phyloP scores from a whole-genome alignment of 805 yeast genomes.

The Kodamaea laetipori region DNA sequence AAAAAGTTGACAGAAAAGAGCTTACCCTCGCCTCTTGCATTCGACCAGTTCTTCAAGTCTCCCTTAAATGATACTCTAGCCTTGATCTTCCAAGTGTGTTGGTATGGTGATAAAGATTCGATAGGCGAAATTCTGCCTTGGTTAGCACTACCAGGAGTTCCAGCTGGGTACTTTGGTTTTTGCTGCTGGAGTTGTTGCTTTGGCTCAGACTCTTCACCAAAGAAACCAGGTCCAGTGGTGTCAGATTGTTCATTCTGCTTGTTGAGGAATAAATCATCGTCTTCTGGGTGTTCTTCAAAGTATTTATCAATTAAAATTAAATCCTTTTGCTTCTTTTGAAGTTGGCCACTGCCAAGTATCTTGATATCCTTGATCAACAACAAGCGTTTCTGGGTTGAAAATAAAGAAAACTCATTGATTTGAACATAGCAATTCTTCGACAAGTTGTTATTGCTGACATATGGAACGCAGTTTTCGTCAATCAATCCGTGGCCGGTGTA shows the following conservation, averaged over 20 bases:
- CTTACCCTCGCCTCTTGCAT: constrained; percentile 85
- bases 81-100: constrained; percentile 86
- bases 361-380: constrained; percentile 50
- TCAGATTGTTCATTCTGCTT: constrained; percentile 8
- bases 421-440: constrained; percentile 46
- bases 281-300: constrained; percentile 59
- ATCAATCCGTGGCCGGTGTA: constrained; percentile 41
- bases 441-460: constrained; percentile 43
- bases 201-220: constrained; percentile 11
- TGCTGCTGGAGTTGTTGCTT: constrained; percentile 13
- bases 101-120: constrained; percentile 89
- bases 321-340: constrained; percentile 37
- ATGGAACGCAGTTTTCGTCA: constrained; percentile 46
- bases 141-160: constrained; percentile 11
- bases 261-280: constrained; percentile 35
- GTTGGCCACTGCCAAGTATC: constrained; percentile 40
- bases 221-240: constrained; percentile 14
- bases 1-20: constrained; percentile 83
- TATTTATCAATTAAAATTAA: constrained; percentile 56
- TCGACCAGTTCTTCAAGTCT: constrained; percentile 85
- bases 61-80: constrained; percentile 89
- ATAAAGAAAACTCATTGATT: constrained; percentile 43
- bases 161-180: constrained; percentile 11
- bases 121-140: constrained; percentile 61
- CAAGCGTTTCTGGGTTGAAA: constrained; percentile 52